These are phyloP conservation scores for Talaromyces rugulosus DNA, from an alignment of 2,329 filamentous ascomycete species.

Conservation along the genomic window DNA sequence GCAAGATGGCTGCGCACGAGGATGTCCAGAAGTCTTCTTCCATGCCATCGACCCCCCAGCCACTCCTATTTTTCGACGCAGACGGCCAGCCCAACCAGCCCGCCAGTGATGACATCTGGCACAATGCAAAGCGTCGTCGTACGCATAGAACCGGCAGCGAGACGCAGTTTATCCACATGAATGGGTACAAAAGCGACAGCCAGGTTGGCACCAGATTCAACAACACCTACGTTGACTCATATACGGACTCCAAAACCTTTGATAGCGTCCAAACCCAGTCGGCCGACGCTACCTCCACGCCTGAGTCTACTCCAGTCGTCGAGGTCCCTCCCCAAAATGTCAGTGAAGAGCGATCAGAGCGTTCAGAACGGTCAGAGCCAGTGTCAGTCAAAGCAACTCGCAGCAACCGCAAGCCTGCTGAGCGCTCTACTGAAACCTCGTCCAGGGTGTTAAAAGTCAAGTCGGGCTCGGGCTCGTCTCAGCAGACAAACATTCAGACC, in stretches of 20 bases:
- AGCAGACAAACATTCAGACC: slow-evolving; percentile 12
- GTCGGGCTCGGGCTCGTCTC: slow-evolving; percentile 10
- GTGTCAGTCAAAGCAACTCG: slow-evolving; percentile 6
- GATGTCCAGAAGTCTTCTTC: slow-evolving; percentile 12
- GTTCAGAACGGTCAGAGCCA: not conserved
- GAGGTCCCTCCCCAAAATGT: slow-evolving; percentile 7
- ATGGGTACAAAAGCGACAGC: slow-evolving; percentile 14
- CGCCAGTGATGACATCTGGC: slow-evolving; percentile 10
- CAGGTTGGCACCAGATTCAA: slow-evolving; percentile 11
- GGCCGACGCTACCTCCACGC: slow-evolving; percentile 4
- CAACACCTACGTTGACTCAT: slow-evolving; percentile 13
- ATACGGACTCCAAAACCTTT: slow-evolving; percentile 9
- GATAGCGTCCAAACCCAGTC: slow-evolving; percentile 9
- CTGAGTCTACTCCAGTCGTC: not conserved
- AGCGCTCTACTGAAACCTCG: slow-evolving; percentile 12
- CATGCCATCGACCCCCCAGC: slow-evolving; percentile 12
- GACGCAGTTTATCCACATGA: slow-evolving; percentile 13
- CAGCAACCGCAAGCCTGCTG: slow-evolving; percentile 6
- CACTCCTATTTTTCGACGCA: slow-evolving; percentile 11
- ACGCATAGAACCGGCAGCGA: slow-evolving; percentile 11
- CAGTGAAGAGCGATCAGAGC: slow-evolving; percentile 9
- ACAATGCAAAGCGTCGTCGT: slow-evolving; percentile 10
- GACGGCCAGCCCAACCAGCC: slow-evolving; percentile 7
- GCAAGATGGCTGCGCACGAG: slow-evolving; percentile 10
- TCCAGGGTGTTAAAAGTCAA: slow-evolving; percentile 12